Conservation (phyloP, 345 rosid genomes). For the Salix koriyanagi region DNA sequence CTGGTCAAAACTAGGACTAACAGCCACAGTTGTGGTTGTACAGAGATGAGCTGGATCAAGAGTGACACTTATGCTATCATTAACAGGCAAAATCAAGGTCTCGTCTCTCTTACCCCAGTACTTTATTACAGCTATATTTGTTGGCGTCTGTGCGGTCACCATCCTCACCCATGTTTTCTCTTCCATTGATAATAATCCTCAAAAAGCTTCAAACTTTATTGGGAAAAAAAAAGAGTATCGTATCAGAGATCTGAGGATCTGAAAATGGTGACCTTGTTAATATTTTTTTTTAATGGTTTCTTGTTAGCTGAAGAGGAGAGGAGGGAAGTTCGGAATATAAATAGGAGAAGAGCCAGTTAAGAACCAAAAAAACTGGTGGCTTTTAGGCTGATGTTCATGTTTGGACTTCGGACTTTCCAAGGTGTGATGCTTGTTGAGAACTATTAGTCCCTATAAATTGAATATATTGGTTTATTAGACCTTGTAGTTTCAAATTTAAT, state of each 20-base stretch:
- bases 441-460: too few relatives aligned
- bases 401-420: too few relatives aligned
- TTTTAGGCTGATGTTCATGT: not conserved
- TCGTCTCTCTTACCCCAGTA: conserved; percentile 98
- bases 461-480: too few relatives aligned
- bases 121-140: conserved; percentile 94
- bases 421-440: too few relatives aligned
- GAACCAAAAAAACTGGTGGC: not conserved
- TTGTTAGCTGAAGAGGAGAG: not conserved
- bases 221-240: not conserved
- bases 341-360: not conserved
- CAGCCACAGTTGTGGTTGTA: conserved; percentile 92
- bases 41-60: conserved; percentile 91
- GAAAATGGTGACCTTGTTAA: not conserved
- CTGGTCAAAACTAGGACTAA: conserved; percentile 68
- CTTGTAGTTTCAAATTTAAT: too few relatives aligned
- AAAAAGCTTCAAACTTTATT: not conserved
- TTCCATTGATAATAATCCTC: conserved; percentile 33
- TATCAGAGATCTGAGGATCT: not conserved
- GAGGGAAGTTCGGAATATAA: not conserved
- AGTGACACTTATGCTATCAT: conserved; percentile 91
- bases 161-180: conserved; percentile 58
- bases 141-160: conserved; percentile 91
- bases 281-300: not conserved
- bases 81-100: conserved; percentile 80